These are phyloP conservation scores for Parietaria judaica DNA, from an alignment of 306 rosid genomes.

Conservation along the genomic window DNA sequence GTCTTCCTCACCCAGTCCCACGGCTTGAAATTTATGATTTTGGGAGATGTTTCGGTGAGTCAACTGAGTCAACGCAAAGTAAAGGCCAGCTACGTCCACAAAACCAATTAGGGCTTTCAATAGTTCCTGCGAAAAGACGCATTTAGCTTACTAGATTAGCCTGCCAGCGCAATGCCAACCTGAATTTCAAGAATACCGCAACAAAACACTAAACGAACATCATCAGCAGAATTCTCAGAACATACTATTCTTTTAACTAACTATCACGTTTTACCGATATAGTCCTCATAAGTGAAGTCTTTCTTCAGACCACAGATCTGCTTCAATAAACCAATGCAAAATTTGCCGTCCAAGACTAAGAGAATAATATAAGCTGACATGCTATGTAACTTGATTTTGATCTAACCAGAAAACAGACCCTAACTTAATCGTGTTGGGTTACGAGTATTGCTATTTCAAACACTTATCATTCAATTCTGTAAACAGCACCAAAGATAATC, in stretches of 20 bases:
- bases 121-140: conserved; percentile 51
- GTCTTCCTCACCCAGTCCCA: conserved; percentile 85
- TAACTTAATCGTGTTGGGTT: too few relatives aligned
- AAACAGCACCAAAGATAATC: too few relatives aligned
- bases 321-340: too few relatives aligned
- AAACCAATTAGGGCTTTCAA: conserved; percentile 96
- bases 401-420: neutral
- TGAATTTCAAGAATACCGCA: neutral
- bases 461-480: too few relatives aligned
- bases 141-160: conserved; percentile 12
- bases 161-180: conserved; percentile 3
- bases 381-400: neutral
- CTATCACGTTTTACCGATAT: neutral
- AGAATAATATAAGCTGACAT: too few relatives aligned
- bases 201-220: neutral
- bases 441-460: too few relatives aligned
- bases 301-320: too few relatives aligned
- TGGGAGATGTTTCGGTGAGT: conserved; percentile 96
- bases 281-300: too few relatives aligned
- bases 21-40: conserved; percentile 97
- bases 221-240: neutral
- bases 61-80: conserved; percentile 96
- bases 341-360: too few relatives aligned
- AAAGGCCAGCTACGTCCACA: conserved; percentile 94
- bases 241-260: neutral